Evolutionary conservation across 2,329 filamentous ascomycete species (phyloP), one percentile per base, ranked within the genome.

Genomic region (Ascochyta rabiei): DNA sequence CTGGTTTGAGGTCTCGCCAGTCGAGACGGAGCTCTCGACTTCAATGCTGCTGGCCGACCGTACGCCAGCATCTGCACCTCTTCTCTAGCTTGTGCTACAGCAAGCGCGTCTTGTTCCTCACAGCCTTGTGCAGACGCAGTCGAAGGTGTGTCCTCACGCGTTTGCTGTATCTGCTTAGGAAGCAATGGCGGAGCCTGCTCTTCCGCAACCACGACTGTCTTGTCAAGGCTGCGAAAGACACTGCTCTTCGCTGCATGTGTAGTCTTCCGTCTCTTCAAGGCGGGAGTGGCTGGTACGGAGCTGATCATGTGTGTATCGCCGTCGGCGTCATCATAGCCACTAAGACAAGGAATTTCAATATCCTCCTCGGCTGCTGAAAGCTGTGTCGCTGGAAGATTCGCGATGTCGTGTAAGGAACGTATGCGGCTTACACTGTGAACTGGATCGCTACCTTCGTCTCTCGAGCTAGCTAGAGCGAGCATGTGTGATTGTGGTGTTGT

Each of bases 401-500:
- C 68, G 24, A 76, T 75, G 15, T 77, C 75, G 7, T 67, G 60
- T 9, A 76, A 51, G n/a, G 67, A 71, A n/a, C 67, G 70, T 30
- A 64, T 59, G 33, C 59, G 60, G 23, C 53, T 51, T 1, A 30
- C 35, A 8, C 34, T 41, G 18, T 33, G 53, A 8, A 66, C 51
- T 10, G 38, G 35, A 39, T 64, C 59, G 24, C 60, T 65, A 19
- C 52, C 59, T 19, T 58, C 54, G 5, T 66, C 60, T 40, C 57
- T 62, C 9, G 59, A 61, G 24, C 52, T 57, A 13, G 51, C 39
- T n/a, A 40, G 60, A 24, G 46, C 57, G 1, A 38, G 44, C 30
- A 53, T 50, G 18, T 62, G 69, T 53, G 18, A 34, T 18, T 64
- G 58, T 10, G 66, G 71, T 6, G 53, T 58, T 15, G 70, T 69